A percentile compares a stretch with the other conserved stretches of the same genome.
These are phyloP conservation scores for Fistulinella staudtii DNA, from an alignment of 1,284 basidiomycete genomes.

Conservation along the genomic window DNA sequence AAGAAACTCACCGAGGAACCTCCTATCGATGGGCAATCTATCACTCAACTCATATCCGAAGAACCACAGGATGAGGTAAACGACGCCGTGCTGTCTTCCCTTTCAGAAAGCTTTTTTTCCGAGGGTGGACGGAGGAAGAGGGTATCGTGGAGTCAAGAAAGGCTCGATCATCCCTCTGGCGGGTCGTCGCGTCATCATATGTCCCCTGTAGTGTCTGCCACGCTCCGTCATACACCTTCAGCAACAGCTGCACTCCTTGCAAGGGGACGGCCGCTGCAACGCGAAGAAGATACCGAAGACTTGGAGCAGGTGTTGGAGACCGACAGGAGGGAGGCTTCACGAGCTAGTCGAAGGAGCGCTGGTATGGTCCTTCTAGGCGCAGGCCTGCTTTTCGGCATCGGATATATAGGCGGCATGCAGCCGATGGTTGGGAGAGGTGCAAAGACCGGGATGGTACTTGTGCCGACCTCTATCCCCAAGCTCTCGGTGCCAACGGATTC, in stretches of 20 bases:
- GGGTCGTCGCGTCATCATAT: conserved; percentile 38
- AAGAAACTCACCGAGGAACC: conserved; percentile 18
- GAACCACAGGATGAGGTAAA: conserved; percentile 49
- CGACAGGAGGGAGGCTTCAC: conserved; percentile 42
- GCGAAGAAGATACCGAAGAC: conserved; percentile 29
- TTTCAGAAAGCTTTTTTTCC: conserved; percentile 70
- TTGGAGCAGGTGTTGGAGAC: conserved; percentile 29
- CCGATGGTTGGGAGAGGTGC: conserved; percentile 23
- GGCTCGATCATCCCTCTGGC: conserved; percentile 36
- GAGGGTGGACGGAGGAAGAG: conserved; percentile 56
- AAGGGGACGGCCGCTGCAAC: conserved; percentile 47
- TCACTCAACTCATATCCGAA: conserved; percentile 12
- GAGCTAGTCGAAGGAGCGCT: conserved; percentile 59
- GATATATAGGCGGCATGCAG: conserved; percentile 36
- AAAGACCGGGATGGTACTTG: conserved; percentile 34
- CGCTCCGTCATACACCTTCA: conserved; percentile 31
- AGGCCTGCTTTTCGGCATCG: conserved; percentile 67
- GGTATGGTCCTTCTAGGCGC: conserved; percentile 70
- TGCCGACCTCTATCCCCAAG: conserved; percentile 22
- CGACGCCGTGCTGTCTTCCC: conserved; percentile 48
- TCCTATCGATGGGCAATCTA: conserved; percentile 19
- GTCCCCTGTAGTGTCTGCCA: conserved; percentile 29
- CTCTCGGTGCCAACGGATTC: conserved; percentile 3
- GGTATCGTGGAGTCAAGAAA: conserved; percentile 66
- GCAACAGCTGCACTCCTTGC: conserved; percentile 23